Conservation (phyloP, 2,329 filamentous ascomycete genomes). For the Sporothrix globosa region DNA sequence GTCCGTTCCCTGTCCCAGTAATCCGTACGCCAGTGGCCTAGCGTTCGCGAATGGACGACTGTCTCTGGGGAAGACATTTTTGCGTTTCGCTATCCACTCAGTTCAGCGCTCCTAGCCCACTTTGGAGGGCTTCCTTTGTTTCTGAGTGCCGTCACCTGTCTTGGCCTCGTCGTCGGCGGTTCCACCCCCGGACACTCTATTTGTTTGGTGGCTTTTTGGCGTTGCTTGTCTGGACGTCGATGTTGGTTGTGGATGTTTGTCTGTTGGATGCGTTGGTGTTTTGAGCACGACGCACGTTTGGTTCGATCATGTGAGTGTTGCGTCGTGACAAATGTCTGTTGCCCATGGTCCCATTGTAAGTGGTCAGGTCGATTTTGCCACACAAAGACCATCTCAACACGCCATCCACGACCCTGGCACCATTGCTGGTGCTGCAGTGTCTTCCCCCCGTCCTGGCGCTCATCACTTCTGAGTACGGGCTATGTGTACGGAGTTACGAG, state of each 20-base stretch:
- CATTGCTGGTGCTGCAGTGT: neutral
- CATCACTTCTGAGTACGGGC: neutral
- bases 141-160: neutral
- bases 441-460: neutral
- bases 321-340: neutral
- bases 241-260: neutral
- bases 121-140: neutral
- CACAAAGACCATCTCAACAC: no score
- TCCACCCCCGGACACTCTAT: constrained; percentile 21
- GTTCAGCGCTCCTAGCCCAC: no score
- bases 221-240: neutral
- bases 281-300: no score
- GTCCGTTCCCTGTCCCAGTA: constrained; percentile 7
- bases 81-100: neutral
- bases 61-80: no score
- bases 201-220: neutral
- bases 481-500: no score
- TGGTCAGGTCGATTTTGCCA: no score
- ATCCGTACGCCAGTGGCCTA: no score
- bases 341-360: no score
- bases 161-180: neutral
- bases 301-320: neutral
- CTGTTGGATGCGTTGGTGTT: no score
- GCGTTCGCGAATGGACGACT: no score
- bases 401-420: neutral